Conservation (phyloP, 192 early-diverging fungal species). For the Backusella mclennaniae region DNA sequence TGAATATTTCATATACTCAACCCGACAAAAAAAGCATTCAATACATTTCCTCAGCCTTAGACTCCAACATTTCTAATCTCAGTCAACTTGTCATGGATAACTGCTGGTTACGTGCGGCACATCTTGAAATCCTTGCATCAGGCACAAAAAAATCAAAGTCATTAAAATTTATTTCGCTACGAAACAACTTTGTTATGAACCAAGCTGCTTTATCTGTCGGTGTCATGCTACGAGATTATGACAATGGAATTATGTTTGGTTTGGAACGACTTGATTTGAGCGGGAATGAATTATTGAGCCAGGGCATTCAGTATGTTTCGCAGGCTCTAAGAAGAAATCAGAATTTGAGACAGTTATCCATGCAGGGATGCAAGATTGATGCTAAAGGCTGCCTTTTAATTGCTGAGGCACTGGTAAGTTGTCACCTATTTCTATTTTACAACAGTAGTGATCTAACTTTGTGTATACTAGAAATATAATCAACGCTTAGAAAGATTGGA, state of each 20-base stretch:
- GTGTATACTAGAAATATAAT: slow-evolving; percentile 45
- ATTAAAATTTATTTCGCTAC: slow-evolving; percentile 41
- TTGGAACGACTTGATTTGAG: slow-evolving; percentile 40
- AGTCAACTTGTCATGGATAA: slow-evolving; percentile 21
- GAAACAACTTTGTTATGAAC: slow-evolving; percentile 45
- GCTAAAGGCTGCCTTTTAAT: slow-evolving; percentile 40
- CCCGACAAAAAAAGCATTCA: slow-evolving; percentile 72
- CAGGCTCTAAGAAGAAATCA: slow-evolving; percentile 52
- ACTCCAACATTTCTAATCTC: background rate
- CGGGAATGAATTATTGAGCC: slow-evolving; percentile 45
- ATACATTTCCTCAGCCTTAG: slow-evolving; percentile 59
- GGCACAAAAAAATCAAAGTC: slow-evolving; percentile 41
- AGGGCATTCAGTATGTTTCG: slow-evolving; percentile 54
- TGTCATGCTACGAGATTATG: slow-evolving; percentile 56
- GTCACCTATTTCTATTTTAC: background rate
- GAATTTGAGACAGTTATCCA: slow-evolving; percentile 40
- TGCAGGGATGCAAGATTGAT: slow-evolving; percentile 54
- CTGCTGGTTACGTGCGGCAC: slow-evolving; percentile 18
- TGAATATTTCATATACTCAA: slow-evolving; percentile 71
- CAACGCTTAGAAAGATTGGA: slow-evolving; percentile 42
- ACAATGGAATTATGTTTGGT: slow-evolving; percentile 32
- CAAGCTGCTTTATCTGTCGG: slow-evolving; percentile 52
- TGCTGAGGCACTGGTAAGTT: slow-evolving; percentile 51
- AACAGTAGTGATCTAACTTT: background rate
- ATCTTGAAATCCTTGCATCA: slow-evolving; percentile 24